Percentiles rank a stretch among this genome's conserved stretches.
phyloP scores from a whole-genome alignment of 306 rosid genomes.

The Chamaecrista fasciculata region DNA sequence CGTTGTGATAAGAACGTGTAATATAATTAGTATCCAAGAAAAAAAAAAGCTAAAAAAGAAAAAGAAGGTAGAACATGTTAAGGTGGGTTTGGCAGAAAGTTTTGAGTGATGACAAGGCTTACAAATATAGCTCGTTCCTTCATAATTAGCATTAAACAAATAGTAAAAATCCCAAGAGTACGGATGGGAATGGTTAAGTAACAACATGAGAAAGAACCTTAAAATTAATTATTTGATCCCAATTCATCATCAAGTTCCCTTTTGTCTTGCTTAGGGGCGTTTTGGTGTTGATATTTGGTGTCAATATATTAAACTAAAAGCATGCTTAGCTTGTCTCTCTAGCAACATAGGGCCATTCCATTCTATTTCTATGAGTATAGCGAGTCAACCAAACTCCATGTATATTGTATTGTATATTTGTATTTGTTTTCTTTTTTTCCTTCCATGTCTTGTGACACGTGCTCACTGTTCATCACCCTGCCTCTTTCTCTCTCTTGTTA shows the following conservation, averaged over 20 bases:
- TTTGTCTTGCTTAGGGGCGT: conserved; percentile 30
- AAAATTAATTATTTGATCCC: too few relatives aligned
- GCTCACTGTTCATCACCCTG: conserved; percentile 17
- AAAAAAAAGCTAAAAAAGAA: too few relatives aligned
- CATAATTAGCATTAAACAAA: conserved; percentile 5
- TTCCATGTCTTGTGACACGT: conserved; percentile 38
- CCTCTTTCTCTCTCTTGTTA: not conserved
- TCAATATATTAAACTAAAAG: not conserved
- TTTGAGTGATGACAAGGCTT: not conserved
- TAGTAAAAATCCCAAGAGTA: conserved; percentile 19
- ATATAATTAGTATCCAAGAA: not conserved
- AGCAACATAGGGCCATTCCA: not conserved
- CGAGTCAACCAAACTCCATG: conserved; percentile 24
- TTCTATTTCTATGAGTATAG: not conserved
- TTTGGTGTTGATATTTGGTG: not conserved
- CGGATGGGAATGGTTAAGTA: conserved; percentile 28
- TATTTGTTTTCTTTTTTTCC: not conserved
- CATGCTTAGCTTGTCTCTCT: not conserved
- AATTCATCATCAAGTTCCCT: not conserved
- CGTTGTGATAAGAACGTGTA: not conserved
- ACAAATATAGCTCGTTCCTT: too few relatives aligned
- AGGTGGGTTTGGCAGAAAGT: conserved; percentile 44
- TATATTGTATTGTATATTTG: not conserved
- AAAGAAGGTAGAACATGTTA: too few relatives aligned
- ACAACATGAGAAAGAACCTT: conserved; percentile 7